Percentiles rank a stretch among this genome's conserved stretches.
Evolutionary conservation across 2,329 filamentous ascomycete species (phyloP).

Genomic region (Aspergillus persii): DNA sequence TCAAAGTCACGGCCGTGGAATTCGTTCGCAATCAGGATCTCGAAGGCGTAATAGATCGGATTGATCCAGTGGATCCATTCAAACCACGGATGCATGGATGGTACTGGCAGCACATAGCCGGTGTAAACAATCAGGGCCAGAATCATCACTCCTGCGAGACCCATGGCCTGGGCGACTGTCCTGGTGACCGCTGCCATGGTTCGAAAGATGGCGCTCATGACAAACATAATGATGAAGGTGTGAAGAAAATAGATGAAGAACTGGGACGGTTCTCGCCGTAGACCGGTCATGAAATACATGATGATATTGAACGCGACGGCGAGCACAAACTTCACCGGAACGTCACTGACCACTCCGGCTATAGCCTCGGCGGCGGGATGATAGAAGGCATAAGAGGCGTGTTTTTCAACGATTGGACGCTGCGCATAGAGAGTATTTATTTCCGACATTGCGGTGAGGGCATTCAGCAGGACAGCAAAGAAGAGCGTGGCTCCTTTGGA

Average conservation of each 20-base stretch:
- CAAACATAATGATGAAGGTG: constrained; percentile 68
- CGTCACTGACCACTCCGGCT: constrained; percentile 29
- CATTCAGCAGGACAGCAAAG: constrained; percentile 83
- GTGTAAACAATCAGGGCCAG: constrained; percentile 48
- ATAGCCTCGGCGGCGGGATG: constrained; percentile 23
- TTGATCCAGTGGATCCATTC: constrained; percentile 80
- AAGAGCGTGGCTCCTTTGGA: constrained; percentile 74
- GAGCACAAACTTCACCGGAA: constrained; percentile 73
- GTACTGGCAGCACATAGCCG: constrained; percentile 42
- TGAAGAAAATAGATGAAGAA: constrained; percentile 88
- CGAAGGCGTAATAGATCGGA: constrained; percentile 76
- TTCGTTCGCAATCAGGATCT: constrained; percentile 79
- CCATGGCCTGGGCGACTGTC: constrained; percentile 59
- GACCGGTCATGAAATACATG: constrained; percentile 81
- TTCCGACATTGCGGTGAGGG: constrained; percentile 56
- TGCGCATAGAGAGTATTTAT: constrained; percentile 42
- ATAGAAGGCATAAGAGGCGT: constrained; percentile 29
- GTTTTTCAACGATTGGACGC: constrained; percentile 28
- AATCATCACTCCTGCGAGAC: constrained; percentile 51
- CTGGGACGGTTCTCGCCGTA: constrained; percentile 67
- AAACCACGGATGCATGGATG: constrained; percentile 73
- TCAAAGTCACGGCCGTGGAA: constrained; percentile 64
- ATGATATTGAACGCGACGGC: constrained; percentile 72
- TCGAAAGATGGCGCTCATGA: constrained; percentile 83
- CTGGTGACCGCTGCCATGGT: constrained; percentile 72